Base-by-base conservation (phyloP, 257 asterid genomes). In the Solanum pimpinellifolium region DNA sequence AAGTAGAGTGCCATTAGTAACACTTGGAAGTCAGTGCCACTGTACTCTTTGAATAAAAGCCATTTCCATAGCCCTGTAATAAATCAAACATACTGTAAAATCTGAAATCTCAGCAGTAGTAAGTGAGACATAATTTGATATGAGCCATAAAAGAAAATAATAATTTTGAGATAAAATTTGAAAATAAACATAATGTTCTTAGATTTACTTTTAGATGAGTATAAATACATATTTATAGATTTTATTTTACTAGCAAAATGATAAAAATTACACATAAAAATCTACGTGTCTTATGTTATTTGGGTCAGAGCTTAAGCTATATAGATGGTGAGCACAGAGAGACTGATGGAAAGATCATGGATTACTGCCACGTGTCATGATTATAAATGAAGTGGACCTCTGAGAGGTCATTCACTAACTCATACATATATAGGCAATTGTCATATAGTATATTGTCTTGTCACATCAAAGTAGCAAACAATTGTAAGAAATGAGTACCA, bases 401-500 rank as follows among this genome's bases (percentile, higher is more conserved):
- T 89, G 91, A 88, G 92, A 89, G 90, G 92, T 91, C 94, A 91
- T 46, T 46, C 66, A 78, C 46, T 78, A 78, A 27, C 41, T 78
- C 84, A 77, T 33, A 33, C 62, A 77, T 27, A 65, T n/a, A 65
- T 65, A n/a, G 37, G 23, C 13, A 76, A 42, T 42, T n/a, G 81
- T 89, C 93, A 87, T 15, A 85, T 81, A 6, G 21, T 89, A 85
- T 88, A 85, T 88, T 86, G 93, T 87, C 41, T 92, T 87, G 96
- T 94, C 95, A 90, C 90, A 91, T 93, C 95, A 90, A 44, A 14
- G 8, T 44, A 14, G 62, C n/a, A 4, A 25, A 29, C 7, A 29
- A 66, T 16, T 16, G 56, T 1, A 12, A 7, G 11, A n/a, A 68
- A 27, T 12, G 20, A 75, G 6, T 39, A 42, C 41, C 46, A 76